phyloP scores from a whole-genome alignment of 768 basidiomycete genomes.

The Boletellus ananas region DNA sequence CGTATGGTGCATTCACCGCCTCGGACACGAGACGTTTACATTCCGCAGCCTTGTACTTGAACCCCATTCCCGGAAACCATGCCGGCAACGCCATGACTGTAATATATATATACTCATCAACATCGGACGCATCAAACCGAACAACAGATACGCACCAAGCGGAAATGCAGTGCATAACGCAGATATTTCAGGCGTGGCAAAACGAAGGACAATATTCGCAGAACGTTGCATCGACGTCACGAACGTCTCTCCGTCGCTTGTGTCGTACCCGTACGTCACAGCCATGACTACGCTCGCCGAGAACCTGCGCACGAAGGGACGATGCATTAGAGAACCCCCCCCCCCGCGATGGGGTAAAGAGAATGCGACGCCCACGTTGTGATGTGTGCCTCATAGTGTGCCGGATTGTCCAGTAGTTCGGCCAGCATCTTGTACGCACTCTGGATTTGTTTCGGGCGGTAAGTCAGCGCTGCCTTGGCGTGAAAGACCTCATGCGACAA shows the following conservation, averaged over 20 bases:
- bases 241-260: neutral
- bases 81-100: constrained; percentile 15
- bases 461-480: constrained; percentile 6
- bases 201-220: constrained; percentile 2
- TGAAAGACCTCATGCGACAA: constrained; percentile 19
- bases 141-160: constrained; percentile 1
- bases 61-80: constrained; percentile 27
- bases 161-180: constrained; percentile 8
- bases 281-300: constrained; percentile 11
- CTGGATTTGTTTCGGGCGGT: constrained; percentile 15
- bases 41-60: constrained; percentile 14
- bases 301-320: neutral
- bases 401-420: constrained; percentile 6
- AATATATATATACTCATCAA: neutral
- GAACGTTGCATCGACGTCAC: constrained; percentile 9
- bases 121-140: neutral
- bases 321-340: neutral
- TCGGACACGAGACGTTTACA: constrained; percentile 8
- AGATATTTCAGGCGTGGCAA: neutral
- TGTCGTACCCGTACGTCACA: constrained; percentile 17
- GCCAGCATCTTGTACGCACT: constrained; percentile 10
- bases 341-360: neutral
- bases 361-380: constrained; percentile 2
- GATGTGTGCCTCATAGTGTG: constrained; percentile 6
- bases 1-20: constrained; percentile 10